phyloP scores from a whole-genome alignment of 106 monocot species.

The Acorus calamus region DNA sequence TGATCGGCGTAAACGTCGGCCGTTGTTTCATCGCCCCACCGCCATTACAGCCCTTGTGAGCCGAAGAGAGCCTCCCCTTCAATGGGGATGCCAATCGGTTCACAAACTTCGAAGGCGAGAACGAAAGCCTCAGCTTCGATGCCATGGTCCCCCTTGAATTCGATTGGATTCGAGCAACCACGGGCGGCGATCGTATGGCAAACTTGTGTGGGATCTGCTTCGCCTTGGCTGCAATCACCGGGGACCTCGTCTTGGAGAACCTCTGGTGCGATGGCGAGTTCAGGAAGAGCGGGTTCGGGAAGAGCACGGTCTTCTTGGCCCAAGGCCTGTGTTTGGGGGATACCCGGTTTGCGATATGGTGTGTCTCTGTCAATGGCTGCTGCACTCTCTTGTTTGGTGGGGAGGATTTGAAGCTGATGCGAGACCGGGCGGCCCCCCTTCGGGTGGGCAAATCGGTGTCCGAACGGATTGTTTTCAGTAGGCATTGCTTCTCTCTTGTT shows the following conservation, averaged over 20 bases:
- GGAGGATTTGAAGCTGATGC: constrained; percentile 72
- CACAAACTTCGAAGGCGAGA: constrained; percentile 43
- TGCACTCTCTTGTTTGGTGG: constrained; percentile 1
- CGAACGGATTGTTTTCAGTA: not conserved
- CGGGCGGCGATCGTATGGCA: constrained; percentile 34
- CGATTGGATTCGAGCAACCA: not conserved
- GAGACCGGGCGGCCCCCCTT: constrained; percentile 30
- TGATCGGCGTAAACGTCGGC: too few species aligned
- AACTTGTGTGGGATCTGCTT: constrained; percentile 42
- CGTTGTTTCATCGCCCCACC: too few species aligned
- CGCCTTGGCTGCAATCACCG: constrained; percentile 15
- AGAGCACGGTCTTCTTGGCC: constrained; percentile 67
- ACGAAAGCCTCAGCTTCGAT: constrained; percentile 11
- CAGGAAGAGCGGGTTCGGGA: constrained; percentile 59
- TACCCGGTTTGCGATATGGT: constrained; percentile 17
- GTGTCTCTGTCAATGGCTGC: not conserved
- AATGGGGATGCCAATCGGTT: constrained; percentile 59
- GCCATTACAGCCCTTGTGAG: too few species aligned
- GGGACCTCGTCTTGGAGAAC: constrained; percentile 56
- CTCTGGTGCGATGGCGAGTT: constrained; percentile 11
- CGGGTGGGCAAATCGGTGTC: constrained; percentile 15
- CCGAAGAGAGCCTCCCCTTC: constrained; percentile 34
- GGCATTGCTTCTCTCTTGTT: constrained; percentile 48
- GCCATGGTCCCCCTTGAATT: not conserved
- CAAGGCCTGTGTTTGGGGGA: constrained; percentile 49